These are phyloP conservation scores for Solanum piurae DNA, from an alignment of 257 asterid genomes.

Conservation along the genomic window DNA sequence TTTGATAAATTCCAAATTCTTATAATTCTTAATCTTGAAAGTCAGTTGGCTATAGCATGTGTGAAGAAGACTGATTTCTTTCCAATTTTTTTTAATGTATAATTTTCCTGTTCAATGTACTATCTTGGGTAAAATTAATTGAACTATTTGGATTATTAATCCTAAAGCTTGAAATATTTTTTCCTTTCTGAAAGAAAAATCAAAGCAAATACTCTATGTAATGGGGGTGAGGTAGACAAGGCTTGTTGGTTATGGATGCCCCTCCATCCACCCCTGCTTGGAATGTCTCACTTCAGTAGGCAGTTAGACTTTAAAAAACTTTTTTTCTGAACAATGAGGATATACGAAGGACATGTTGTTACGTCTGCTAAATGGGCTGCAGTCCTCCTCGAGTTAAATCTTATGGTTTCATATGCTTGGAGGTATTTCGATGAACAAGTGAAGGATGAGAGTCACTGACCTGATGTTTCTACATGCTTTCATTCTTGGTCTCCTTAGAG, in stretches of 20 bases:
- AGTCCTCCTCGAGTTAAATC: too few relatives aligned
- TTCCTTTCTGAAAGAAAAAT: background rate
- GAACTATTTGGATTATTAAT: background rate
- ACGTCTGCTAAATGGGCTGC: background rate
- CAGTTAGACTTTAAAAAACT: background rate
- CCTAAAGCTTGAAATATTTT: background rate
- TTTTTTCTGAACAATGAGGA: background rate
- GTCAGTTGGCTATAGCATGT: background rate
- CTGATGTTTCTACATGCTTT: background rate
- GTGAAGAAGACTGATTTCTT: background rate
- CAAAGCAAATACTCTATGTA: background rate
- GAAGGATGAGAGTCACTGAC: background rate
- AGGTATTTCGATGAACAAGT: too few relatives aligned
- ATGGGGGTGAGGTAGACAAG: background rate
- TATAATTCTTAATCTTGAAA: background rate
- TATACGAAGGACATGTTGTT: background rate
- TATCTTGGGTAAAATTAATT: background rate
- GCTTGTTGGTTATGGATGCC: background rate
- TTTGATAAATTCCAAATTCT: background rate
- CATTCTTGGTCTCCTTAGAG: background rate
- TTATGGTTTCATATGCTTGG: too few relatives aligned
- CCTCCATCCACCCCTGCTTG: background rate
- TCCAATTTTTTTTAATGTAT: background rate
- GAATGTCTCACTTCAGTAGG: background rate
- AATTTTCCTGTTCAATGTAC: background rate